Evolutionary conservation across 352 stramenopile genomes (phyloP), one percentile per base, ranked within the genome.

Genomic region (Hyaloperonospora arabidopsidis): DNA sequence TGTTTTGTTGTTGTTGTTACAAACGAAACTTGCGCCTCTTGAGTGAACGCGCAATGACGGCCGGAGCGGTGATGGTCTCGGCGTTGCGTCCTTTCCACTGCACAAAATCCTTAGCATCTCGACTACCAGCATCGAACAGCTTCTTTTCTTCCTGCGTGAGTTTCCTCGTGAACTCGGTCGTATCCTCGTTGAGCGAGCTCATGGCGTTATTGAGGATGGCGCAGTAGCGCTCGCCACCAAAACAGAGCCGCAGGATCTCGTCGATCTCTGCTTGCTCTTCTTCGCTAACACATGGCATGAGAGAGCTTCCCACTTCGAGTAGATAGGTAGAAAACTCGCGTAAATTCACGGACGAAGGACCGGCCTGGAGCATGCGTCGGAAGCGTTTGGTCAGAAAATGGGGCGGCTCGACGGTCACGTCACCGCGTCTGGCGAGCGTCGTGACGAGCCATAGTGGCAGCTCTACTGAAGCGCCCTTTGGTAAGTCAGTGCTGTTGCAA

Each of bases 161-260:
- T 35, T 81, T 80, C 32, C 74, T 64, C 36, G 79, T 92, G 50
- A 92, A 87, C 69, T 89, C 81, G 48, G 81, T 89, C 50, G 78
- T 89, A 70, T 93, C 83, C 62, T 90, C 80, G 47, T 89, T 67
- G 64, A 89, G 57, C 39, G 80, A 74, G 64, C 82, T 89, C 83
- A 91, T 89, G 22, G 78, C 74, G 54, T 91, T 87, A 68, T 93
- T 89, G 50, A 93, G 66, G 18, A 93, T 70, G 25, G 73, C 66
- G 32, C 77, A 72, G 64, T 87, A 93, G 14, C 83, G 74, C 56
- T 93, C 80, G 21, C 83, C 80, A 41, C 78, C 73, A 45, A 86
- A 89, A 17, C 76, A 78, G 29, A 90, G 63, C 0, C 79, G 76
- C 67, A 93, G 48, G 61, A 93, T 89, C 63, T 89, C 77, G 39